Evolutionary conservation across 2,329 filamentous ascomycete genomes (phyloP), one percentile per base, ranked within the genome.

Genomic region (Nemania diffusa): DNA sequence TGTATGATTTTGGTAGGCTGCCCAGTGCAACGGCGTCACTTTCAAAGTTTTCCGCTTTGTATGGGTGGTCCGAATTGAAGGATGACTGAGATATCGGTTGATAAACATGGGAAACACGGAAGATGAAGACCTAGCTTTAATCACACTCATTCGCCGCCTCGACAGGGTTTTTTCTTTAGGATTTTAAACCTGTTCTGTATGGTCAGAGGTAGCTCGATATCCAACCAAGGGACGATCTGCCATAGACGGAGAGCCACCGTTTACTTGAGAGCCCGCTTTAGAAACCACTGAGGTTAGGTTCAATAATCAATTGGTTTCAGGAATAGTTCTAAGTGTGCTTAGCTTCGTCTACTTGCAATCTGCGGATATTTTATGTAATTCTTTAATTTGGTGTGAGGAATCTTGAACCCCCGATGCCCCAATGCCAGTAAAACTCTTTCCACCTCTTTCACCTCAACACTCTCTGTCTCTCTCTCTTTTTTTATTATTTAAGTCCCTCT

Each of bases 171-270:
- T 61, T 72, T 69, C 58, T 65, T 70, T 64, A 69, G 69, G 72
- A 74, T 74, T 73, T 68, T 66, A 50, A 50, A 44, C 56, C 65
- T 71, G 63, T 67, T 61, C 67, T 70, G 66, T 69, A 67, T 69
- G 68, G 67, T 40, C 71, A 66, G 50, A 64, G 64, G 60, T 46
- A 63, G 55, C 68, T 61, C 50, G 58, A 58, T 58, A 50, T 37
- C 48, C 60, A 62, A 58, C 37, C 26, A 51, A 37, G 22, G 53
- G 51, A 52, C 48, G 37, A 34, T 72, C 61, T 67, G 55, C 53
- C 27, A 67, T 63, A 61, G 62, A 68, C 57, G 22, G 26, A 56
- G 52, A 34, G 52, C 29, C 15, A 40, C n/a, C 27, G 13, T 32
- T 44, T 67, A 24, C 27, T 44, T 53, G 27, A 29, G 22, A 53